Percentiles rank a stretch among this genome's conserved stretches.
phyloP scores from a whole-genome alignment of 495 filamentous ascomycete genomes.

The Aspergillus avenaceus region DNA sequence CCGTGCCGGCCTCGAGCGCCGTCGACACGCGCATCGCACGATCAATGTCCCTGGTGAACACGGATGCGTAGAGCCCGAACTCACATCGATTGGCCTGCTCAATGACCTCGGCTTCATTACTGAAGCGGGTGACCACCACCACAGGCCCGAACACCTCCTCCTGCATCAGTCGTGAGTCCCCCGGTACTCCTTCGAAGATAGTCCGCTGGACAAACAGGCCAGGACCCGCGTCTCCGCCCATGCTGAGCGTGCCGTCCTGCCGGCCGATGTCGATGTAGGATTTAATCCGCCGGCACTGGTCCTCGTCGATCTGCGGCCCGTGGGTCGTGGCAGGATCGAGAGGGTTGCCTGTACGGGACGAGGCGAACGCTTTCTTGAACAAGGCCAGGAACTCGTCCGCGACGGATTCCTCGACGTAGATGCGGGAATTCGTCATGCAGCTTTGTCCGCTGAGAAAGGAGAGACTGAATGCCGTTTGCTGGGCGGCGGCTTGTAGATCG shows the following conservation, averaged over 20 bases:
- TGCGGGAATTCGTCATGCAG: constrained; percentile 82
- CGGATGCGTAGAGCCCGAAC: constrained; percentile 76
- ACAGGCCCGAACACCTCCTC: constrained; percentile 89
- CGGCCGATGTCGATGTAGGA: constrained; percentile 70
- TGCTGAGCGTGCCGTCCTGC: constrained; percentile 65
- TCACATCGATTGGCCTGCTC: constrained; percentile 75
- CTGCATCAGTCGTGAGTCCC: constrained; percentile 57
- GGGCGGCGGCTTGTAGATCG: constrained; percentile 77
- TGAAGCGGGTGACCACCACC: constrained; percentile 74
- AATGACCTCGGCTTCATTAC: constrained; percentile 76
- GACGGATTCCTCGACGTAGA: constrained; percentile 77
- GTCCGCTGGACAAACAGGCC: constrained; percentile 71
- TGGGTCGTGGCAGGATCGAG: constrained; percentile 69
- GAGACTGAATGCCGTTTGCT: constrained; percentile 71
- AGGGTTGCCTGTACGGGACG: constrained; percentile 65
- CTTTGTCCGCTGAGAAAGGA: constrained; percentile 79
- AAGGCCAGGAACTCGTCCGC: constrained; percentile 69
- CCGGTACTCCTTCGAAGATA: constrained; percentile 64
- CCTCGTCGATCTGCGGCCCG: constrained; percentile 80
- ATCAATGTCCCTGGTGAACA: constrained; percentile 78
- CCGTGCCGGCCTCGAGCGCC: constrained; percentile 51
- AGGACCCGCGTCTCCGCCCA: constrained; percentile 62
- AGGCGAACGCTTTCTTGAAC: constrained; percentile 66
- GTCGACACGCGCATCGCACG: constrained; percentile 32
- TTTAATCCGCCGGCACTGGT: constrained; percentile 77